These are phyloP conservation scores for Ophiostoma angusticollis DNA, from an alignment of 2,329 filamentous ascomycete species.

Conservation along the genomic window DNA sequence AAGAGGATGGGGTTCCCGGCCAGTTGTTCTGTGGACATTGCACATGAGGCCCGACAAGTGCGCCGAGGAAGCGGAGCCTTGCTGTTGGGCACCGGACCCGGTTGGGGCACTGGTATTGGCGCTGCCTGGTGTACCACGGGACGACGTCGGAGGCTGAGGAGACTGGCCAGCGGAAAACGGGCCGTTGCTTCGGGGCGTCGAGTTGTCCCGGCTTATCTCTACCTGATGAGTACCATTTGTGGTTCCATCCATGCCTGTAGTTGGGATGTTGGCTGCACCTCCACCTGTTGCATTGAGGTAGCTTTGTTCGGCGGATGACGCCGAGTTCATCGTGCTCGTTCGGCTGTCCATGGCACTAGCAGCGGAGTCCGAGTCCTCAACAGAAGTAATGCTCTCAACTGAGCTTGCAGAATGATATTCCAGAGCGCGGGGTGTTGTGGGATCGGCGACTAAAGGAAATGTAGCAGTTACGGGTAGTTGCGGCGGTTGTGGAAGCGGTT, in stretches of 20 bases:
- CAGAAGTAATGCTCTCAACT: slow-evolving; percentile 19
- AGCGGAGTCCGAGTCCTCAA: slow-evolving; percentile 22
- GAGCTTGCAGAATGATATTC: slow-evolving; percentile 10
- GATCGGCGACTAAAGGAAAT: slow-evolving; percentile 23
- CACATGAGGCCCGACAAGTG: slow-evolving; percentile 56
- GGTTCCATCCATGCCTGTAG: slow-evolving; percentile 22
- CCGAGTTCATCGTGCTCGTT: slow-evolving; percentile 38
- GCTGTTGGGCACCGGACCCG: slow-evolving; percentile 20
- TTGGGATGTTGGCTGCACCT: neutral
- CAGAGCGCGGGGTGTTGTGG: slow-evolving; percentile 20
- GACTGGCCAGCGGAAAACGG: slow-evolving; percentile 44
- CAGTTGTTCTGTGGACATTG: slow-evolving; percentile 73
- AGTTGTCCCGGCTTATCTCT: slow-evolving; percentile 34
- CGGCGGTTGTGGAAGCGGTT: slow-evolving; percentile 42
- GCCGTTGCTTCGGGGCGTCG: slow-evolving; percentile 40
- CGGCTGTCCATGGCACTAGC: slow-evolving; percentile 25
- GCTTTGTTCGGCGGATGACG: slow-evolving; percentile 20
- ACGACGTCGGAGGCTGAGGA: slow-evolving; percentile 27
- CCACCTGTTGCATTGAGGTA: slow-evolving; percentile 11
- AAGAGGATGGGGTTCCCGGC: slow-evolving; percentile 76
- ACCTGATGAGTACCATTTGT: slow-evolving; percentile 33
- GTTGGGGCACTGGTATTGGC: slow-evolving; percentile 18
- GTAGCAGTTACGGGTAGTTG: slow-evolving; percentile 16
- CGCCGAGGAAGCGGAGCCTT: slow-evolving; percentile 34
- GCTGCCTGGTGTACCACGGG: slow-evolving; percentile 21